Conservation (phyloP, 1,284 basidiomycete species). For the Rhodotorula sp. region DNA sequence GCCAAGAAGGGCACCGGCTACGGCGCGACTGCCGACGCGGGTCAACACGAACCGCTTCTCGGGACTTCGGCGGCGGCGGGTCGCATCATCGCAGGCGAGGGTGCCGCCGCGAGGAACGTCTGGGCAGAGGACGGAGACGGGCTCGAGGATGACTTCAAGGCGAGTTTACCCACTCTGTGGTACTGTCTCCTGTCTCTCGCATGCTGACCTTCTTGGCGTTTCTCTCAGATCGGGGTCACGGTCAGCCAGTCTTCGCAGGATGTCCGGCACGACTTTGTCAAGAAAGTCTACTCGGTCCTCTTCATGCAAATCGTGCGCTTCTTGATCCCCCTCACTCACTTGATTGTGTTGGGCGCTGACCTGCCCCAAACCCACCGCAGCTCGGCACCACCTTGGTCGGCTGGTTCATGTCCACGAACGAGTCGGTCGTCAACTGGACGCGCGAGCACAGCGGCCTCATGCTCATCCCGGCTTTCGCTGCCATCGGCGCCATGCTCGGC, state of each 20-base stretch:
- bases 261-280: slow-evolving; percentile 41
- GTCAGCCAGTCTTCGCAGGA: slow-evolving; percentile 35
- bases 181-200: too few relatives aligned
- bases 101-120: slow-evolving; percentile 1
- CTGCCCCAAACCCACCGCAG: not conserved
- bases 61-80: not conserved
- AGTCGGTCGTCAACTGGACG: slow-evolving; percentile 25
- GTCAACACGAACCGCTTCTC: slow-evolving; percentile 9
- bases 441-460: slow-evolving; percentile 28
- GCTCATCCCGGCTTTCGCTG: slow-evolving; percentile 22
- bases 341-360: too few relatives aligned
- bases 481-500: slow-evolving; percentile 59
- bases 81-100: slow-evolving; percentile 6
- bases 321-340: not conserved
- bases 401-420: slow-evolving; percentile 22
- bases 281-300: slow-evolving; percentile 43
- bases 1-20: slow-evolving; percentile 4
- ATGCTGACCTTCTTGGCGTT: not conserved
- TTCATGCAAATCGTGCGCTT: slow-evolving; percentile 38
- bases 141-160: slow-evolving; percentile 25
- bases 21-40: slow-evolving; percentile 2
- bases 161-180: not conserved
- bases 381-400: slow-evolving; percentile 32
- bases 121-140: slow-evolving; percentile 19
- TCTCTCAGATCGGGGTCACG: slow-evolving; percentile 38